phyloP scores from a whole-genome alignment of 2,329 filamentous ascomycete genomes.

The Beauveria bassiana region DNA sequence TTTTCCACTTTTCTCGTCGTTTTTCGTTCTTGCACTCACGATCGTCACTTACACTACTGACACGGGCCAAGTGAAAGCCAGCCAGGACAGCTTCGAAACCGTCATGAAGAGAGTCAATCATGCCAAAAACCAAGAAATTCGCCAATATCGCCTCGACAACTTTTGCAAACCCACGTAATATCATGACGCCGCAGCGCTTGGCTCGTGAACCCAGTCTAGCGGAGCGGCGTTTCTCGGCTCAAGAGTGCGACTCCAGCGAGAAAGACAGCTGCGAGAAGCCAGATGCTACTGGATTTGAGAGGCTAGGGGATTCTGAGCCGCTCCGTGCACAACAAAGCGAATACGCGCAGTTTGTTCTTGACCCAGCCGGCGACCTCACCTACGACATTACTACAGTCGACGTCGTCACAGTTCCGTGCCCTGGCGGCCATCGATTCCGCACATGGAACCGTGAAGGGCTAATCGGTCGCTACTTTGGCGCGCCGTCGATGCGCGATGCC shows the following conservation, averaged over 20 bases:
- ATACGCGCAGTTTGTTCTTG: slow-evolving; percentile 23
- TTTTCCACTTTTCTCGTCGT: neutral
- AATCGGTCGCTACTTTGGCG: slow-evolving; percentile 38
- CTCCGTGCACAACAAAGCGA: neutral
- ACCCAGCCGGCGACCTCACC: slow-evolving; percentile 28
- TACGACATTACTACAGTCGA: slow-evolving; percentile 48
- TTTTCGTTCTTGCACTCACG: neutral
- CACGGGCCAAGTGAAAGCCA: neutral
- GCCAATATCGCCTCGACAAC: neutral
- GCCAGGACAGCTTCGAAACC: neutral
- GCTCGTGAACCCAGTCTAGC: neutral
- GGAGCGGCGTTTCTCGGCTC: neutral
- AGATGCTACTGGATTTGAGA: neutral
- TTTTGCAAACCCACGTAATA: neutral
- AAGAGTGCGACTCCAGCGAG: slow-evolving; percentile 8
- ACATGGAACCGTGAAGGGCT: slow-evolving; percentile 46
- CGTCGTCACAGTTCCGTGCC: slow-evolving; percentile 45
- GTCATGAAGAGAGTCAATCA: neutral
- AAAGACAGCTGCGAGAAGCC: slow-evolving; percentile 9
- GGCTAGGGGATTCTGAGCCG: neutral
- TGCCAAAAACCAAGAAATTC: neutral
- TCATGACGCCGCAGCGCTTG: slow-evolving; percentile 1
- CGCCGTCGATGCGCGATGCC: slow-evolving; percentile 31
- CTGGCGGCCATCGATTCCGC: slow-evolving; percentile 43
- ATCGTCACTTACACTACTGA: neutral